Conservation (phyloP, 176 grass and related monocot species). For the Zea luxurians region DNA sequence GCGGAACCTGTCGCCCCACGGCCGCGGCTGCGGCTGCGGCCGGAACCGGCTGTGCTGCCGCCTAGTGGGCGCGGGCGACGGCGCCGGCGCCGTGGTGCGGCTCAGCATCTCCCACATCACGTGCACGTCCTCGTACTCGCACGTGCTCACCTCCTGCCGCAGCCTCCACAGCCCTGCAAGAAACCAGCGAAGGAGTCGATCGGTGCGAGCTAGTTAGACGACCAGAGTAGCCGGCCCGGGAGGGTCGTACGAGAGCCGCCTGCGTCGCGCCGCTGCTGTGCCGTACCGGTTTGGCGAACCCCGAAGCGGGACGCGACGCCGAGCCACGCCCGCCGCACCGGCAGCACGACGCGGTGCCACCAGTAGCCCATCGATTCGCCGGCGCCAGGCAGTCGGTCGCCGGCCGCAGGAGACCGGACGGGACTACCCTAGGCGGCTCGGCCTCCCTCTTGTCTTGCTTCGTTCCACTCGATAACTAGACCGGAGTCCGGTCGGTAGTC, state of each 20-base stretch:
- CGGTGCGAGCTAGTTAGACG: too few species aligned
- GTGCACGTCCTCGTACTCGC: conserved; percentile 97
- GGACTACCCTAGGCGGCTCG: background rate
- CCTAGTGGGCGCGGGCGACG: conserved; percentile 20
- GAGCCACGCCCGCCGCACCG: conserved; percentile 68
- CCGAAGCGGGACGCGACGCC: conserved; percentile 82
- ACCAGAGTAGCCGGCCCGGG: background rate
- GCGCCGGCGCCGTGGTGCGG: conserved; percentile 33
- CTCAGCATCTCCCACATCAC: conserved; percentile 99
- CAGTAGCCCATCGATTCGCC: conserved; percentile 43
- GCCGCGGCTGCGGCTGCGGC: conserved; percentile 38
- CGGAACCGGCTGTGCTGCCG: conserved; percentile 30
- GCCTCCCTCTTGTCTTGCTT: background rate
- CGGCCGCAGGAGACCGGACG: background rate
- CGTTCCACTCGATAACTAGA: too few species aligned
- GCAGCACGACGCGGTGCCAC: conserved; percentile 82
- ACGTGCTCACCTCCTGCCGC: conserved; percentile 95
- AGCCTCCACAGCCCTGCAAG: conserved; percentile 74
- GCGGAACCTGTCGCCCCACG: conserved; percentile 41
- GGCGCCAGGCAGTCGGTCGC: background rate
- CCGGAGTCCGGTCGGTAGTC: background rate
- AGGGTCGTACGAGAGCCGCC: background rate
- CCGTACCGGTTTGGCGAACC: conserved; percentile 82
- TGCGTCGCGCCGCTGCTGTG: background rate
- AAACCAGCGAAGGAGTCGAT: background rate